Conservation (phyloP, 805 yeast species). For the Pichia phayaonensis region DNA sequence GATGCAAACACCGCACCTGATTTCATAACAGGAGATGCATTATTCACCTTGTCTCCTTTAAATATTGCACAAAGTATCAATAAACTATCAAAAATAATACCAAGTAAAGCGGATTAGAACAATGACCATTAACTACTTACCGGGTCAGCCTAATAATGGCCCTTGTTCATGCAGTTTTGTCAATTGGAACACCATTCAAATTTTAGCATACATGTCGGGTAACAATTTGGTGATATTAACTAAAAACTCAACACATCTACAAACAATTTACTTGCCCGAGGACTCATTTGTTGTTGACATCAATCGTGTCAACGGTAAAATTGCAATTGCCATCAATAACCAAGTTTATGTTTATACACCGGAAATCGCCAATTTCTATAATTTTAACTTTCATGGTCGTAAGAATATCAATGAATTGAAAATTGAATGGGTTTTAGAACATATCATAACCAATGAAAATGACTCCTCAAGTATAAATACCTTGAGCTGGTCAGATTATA, state of each 20-base stretch:
- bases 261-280: conserved; percentile 62
- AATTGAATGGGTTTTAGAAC: conserved; percentile 28
- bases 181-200: conserved; percentile 56
- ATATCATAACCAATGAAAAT: conserved; percentile 15
- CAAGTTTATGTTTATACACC: conserved; percentile 50
- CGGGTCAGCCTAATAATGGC: conserved; percentile 72
- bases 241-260: conserved; percentile 47
- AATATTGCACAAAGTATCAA: not conserved
- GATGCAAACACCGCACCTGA: not conserved
- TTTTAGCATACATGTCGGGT: conserved; percentile 78
- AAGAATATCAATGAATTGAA: conserved; percentile 25
- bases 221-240: conserved; percentile 69
- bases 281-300: conserved; percentile 66
- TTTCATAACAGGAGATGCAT: no score
- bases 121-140: conserved; percentile 40
- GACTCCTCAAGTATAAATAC: conserved; percentile 24
- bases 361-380: conserved; percentile 37
- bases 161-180: conserved; percentile 49
- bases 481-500: conserved; percentile 30
- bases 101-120: not conserved
- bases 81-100: not conserved
- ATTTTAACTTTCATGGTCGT: conserved; percentile 28
- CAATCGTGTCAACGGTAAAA: conserved; percentile 50
- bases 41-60: not conserved
- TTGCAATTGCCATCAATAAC: conserved; percentile 45